A percentile compares a stretch with the other conserved stretches of the same genome.
Evolutionary conservation across 441 rosid species (phyloP).

Genomic region (Macaranga tanarius): DNA sequence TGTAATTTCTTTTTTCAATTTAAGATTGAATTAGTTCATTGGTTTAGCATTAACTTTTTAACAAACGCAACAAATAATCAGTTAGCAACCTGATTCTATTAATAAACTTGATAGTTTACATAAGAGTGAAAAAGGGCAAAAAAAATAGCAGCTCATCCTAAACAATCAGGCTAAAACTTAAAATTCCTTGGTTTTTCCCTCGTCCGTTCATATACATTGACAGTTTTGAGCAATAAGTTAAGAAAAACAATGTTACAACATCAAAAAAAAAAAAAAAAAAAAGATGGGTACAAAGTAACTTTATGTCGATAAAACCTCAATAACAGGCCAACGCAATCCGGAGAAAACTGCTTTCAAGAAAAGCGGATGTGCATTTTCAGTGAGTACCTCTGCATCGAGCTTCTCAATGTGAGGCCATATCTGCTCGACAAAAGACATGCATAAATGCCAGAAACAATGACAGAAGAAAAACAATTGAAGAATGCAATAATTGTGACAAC

Average conservation of each 20-base stretch:
- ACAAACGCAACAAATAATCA: too few species aligned
- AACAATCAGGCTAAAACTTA: slow-evolving; percentile 3
- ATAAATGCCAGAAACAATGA: neutral
- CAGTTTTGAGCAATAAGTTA: neutral
- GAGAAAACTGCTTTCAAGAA: slow-evolving; percentile 67
- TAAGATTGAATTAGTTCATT: too few species aligned
- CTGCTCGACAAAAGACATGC: slow-evolving; percentile 36
- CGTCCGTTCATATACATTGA: slow-evolving; percentile 6
- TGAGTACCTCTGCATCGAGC: slow-evolving; percentile 66
- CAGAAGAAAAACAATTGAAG: too few species aligned
- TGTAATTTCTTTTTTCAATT: too few species aligned
- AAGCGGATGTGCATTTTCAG: slow-evolving; percentile 74
- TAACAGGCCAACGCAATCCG: slow-evolving; percentile 48
- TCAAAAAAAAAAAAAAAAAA: neutral
- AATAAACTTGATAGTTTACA: too few species aligned
- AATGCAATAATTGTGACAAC: too few species aligned
- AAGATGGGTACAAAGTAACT: neutral
- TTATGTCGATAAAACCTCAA: slow-evolving; percentile 24
- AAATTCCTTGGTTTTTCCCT: slow-evolving; percentile 2
- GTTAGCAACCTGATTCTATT: too few species aligned
- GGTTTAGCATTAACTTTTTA: too few species aligned
- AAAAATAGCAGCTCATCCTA: neutral
- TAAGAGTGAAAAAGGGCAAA: neutral
- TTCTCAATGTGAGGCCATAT: slow-evolving; percentile 87
- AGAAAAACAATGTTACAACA: neutral